Percentiles rank a stretch among this genome's conserved stretches.
Conservation (phyloP, 2,329 filamentous ascomycete genomes). For the Cladosporium sp. region DNA sequence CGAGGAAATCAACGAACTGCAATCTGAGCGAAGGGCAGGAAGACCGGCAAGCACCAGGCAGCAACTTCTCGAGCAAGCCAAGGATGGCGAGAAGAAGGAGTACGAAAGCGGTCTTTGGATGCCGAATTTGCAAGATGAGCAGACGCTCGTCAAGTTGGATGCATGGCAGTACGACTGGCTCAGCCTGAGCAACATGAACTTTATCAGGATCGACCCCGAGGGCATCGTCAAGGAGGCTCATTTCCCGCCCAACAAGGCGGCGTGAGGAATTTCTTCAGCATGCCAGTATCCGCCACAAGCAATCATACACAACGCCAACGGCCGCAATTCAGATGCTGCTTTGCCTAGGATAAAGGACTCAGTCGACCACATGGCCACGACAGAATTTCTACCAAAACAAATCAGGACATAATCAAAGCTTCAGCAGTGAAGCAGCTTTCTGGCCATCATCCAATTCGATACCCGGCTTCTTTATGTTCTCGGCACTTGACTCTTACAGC, state of each 20-base stretch:
- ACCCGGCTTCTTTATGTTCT: too few relatives aligned
- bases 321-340: too few relatives aligned
- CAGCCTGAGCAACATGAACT: constrained; percentile 69
- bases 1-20: constrained; percentile 62
- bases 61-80: constrained; percentile 68
- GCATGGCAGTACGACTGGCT: constrained; percentile 83
- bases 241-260: constrained; percentile 62
- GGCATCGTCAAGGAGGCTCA: constrained; percentile 63
- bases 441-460: too few relatives aligned
- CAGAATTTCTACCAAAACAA: too few relatives aligned
- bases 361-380: too few relatives aligned
- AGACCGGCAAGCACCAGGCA: constrained; percentile 73
- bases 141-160: constrained; percentile 61
- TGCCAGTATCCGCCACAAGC: too few relatives aligned
- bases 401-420: too few relatives aligned
- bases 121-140: constrained; percentile 67
- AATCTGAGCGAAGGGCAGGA: constrained; percentile 68
- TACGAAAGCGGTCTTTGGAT: constrained; percentile 80
- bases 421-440: too few relatives aligned
- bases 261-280: constrained; percentile 24
- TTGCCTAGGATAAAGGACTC: too few relatives aligned
- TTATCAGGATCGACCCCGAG: constrained; percentile 65
- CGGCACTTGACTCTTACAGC: too few relatives aligned
- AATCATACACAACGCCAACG: too few relatives aligned
- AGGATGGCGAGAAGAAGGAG: constrained; percentile 69